A percentile compares a stretch with the other conserved stretches of the same genome.
phyloP scores from a whole-genome alignment of 2,329 filamentous ascomycete genomes.

The Rhynchosporium graminicola region DNA sequence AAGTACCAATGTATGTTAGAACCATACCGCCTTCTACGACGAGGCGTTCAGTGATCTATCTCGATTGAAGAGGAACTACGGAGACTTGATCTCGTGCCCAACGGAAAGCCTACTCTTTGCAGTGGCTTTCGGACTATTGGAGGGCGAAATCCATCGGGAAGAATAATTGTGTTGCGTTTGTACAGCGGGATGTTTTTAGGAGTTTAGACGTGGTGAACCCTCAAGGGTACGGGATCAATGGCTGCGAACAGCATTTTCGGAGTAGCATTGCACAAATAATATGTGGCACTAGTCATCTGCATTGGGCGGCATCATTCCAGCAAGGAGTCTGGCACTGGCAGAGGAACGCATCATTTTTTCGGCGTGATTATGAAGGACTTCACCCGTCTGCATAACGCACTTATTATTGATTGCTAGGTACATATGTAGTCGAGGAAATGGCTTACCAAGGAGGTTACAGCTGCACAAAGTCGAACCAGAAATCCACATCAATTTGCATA shows the following conservation, averaged over 20 bases:
- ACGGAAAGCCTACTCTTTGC: not conserved
- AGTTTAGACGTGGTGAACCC: not conserved
- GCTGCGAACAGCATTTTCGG: not conserved
- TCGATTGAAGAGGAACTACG: not conserved
- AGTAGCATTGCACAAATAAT: too few relatives aligned
- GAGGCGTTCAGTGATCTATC: conserved; percentile 7
- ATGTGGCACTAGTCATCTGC: not conserved
- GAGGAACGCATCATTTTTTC: not conserved
- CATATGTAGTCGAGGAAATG: not conserved
- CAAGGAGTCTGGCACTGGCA: not conserved
- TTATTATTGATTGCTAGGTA: not conserved
- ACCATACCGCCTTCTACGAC: not conserved
- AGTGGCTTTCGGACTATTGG: not conserved
- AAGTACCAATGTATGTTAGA: conserved; percentile 14
- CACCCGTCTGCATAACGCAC: not conserved
- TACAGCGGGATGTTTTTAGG: too few relatives aligned
- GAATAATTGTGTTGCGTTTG: not conserved
- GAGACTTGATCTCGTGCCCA: not conserved
- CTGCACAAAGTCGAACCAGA: not conserved
- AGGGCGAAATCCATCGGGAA: too few relatives aligned
- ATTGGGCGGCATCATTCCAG: not conserved
- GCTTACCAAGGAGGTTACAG: not conserved
- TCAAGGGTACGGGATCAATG: not conserved
- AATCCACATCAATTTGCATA: too few relatives aligned
- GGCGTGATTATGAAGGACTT: not conserved